A percentile compares a stretch with the other conserved stretches of the same genome.
phyloP scores from a whole-genome alignment of 2,329 filamentous ascomycete genomes.

The Chrysoporthe puriensis region DNA sequence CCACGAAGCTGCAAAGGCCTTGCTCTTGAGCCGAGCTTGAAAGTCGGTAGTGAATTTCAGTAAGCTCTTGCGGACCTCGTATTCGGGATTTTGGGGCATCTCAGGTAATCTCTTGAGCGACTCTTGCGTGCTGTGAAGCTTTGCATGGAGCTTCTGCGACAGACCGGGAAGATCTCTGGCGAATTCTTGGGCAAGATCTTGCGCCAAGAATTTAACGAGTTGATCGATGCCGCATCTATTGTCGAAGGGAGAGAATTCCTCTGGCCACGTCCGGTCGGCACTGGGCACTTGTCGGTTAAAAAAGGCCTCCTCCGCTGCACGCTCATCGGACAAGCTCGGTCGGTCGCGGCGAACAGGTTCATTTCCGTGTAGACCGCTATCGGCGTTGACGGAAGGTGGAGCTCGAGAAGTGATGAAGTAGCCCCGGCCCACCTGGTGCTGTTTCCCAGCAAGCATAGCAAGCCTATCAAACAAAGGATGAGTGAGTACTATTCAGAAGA shows the following conservation, averaged over 20 bases:
- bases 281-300: conserved; percentile 43
- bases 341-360: conserved; percentile 41
- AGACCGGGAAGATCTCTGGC: conserved; percentile 48
- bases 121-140: conserved; percentile 55
- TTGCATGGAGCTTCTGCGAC: conserved; percentile 53
- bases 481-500: background rate
- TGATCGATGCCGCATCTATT: conserved; percentile 58
- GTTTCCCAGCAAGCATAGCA: conserved; percentile 55
- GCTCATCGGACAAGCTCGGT: conserved; percentile 46
- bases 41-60: conserved; percentile 59
- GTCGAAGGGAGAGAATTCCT: conserved; percentile 50
- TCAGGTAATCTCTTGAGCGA: conserved; percentile 66
- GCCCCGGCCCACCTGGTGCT: conserved; percentile 69
- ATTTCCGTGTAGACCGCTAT: conserved; percentile 39
- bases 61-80: conserved; percentile 65
- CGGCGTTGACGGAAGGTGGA: conserved; percentile 37
- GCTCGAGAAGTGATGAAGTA: conserved; percentile 80
- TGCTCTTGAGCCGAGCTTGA: conserved; percentile 55
- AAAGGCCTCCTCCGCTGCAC: conserved; percentile 55
- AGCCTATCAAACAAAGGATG: conserved; percentile 1
- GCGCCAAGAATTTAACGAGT: conserved; percentile 56
- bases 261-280: conserved; percentile 49
- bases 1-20: conserved; percentile 50
- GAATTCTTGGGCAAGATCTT: conserved; percentile 58
- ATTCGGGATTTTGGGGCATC: conserved; percentile 68